These are phyloP conservation scores for Reutealis trisperma DNA, from an alignment of 345 rosid genomes.

Conservation along the genomic window DNA sequence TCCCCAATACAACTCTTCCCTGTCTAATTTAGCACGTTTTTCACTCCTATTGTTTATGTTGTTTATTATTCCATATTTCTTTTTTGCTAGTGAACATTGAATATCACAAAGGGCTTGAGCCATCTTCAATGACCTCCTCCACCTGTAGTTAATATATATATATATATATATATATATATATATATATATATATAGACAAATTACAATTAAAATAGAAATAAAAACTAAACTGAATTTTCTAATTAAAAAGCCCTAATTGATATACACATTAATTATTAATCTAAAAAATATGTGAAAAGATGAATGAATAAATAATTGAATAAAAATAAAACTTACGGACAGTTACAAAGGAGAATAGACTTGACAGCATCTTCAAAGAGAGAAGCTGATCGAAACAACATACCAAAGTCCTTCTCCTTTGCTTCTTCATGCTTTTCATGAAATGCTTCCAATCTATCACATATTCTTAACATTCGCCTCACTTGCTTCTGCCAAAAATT, in stretches of 20 bases:
- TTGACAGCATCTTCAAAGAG: conserved; percentile 58
- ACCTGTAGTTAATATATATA: no score
- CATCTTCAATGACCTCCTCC: conserved; percentile 49
- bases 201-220: no score
- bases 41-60: neutral
- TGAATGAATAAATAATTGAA: no score
- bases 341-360: conserved; percentile 49
- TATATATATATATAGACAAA: no score
- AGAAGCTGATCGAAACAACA: conserved; percentile 52
- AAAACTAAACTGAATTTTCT: no score
- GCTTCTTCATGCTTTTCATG: conserved; percentile 43
- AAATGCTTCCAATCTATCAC: conserved; percentile 38
- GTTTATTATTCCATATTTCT: neutral
- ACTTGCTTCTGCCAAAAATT: conserved; percentile 39
- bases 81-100: conserved; percentile 26
- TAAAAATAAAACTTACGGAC: conserved; percentile 17
- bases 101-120: conserved; percentile 42
- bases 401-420: conserved; percentile 37
- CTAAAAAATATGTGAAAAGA: no score
- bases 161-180: no score
- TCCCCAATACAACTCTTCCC: no score
- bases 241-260: no score
- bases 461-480: conserved; percentile 43
- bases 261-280: no score
- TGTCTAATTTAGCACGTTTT: no score